A percentile compares a stretch with the other conserved stretches of the same genome.
Conservation (phyloP, 2,329 filamentous ascomycete species). For the Pleurostoma richardsiae region DNA sequence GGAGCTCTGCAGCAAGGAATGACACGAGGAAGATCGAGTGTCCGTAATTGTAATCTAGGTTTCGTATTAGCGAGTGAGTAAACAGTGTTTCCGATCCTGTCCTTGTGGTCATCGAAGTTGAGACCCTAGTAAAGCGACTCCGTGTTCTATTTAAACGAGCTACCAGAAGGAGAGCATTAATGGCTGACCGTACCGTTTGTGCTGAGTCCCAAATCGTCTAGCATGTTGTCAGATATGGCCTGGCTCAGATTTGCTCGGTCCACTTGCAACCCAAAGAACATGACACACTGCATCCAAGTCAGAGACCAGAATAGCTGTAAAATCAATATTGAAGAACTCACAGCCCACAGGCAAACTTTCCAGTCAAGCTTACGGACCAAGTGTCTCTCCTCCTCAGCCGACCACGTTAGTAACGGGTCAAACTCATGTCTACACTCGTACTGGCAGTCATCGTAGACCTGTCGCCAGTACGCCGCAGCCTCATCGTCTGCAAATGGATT, state of each 20-base stretch:
- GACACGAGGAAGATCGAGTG: constrained; percentile 44
- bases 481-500: constrained; percentile 24
- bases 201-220: constrained; percentile 42
- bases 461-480: constrained; percentile 23
- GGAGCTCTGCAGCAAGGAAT: constrained; percentile 51
- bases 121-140: too few species aligned
- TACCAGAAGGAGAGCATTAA: too few species aligned
- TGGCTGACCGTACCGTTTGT: constrained; percentile 30
- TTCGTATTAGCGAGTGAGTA: too few species aligned
- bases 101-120: too few species aligned
- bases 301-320: not conserved
- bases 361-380: constrained; percentile 42
- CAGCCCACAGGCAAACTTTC: constrained; percentile 33
- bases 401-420: constrained; percentile 48
- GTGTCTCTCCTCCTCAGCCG: constrained; percentile 45
- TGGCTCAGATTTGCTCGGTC: constrained; percentile 55
- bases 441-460: constrained; percentile 23
- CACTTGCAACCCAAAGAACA: constrained; percentile 58
- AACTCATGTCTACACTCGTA: constrained; percentile 53
- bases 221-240: constrained; percentile 56
- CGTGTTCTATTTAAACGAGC: too few species aligned
- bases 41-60: constrained; percentile 41
- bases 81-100: too few species aligned
- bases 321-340: constrained; percentile 13
- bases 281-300: constrained; percentile 36